Evolutionary conservation across 2,329 filamentous ascomycete species (phyloP).

Genomic region (Penicillium oxalicum): DNA sequence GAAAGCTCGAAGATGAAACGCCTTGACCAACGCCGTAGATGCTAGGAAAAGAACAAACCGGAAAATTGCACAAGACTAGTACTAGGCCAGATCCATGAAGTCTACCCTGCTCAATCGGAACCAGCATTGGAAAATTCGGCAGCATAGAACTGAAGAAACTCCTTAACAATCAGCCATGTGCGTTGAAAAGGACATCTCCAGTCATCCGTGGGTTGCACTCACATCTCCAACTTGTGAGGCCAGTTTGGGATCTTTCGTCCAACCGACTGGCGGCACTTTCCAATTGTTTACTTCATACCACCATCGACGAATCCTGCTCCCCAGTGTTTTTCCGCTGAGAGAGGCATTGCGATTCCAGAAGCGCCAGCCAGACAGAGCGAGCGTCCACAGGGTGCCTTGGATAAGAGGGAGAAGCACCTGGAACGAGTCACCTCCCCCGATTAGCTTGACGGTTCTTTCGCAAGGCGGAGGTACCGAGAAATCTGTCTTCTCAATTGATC

Average conservation of each 20-base stretch:
- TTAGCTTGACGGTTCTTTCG: constrained; percentile 1
- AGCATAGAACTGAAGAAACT: constrained; percentile 35
- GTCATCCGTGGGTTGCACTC: constrained; percentile 19
- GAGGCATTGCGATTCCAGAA: constrained; percentile 77
- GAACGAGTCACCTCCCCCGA: neutral
- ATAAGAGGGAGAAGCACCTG: constrained; percentile 78
- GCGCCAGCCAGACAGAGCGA: constrained; percentile 80
- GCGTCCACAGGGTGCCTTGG: constrained; percentile 84
- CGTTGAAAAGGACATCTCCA: neutral
- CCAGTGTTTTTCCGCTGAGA: constrained; percentile 68
- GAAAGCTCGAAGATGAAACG: constrained; percentile 1
- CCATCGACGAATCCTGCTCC: constrained; percentile 76
- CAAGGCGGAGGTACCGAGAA: neutral
- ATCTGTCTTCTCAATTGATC: neutral
- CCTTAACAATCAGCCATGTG: constrained; percentile 25
- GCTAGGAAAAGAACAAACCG: constrained; percentile 7
- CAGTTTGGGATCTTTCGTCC: constrained; percentile 26
- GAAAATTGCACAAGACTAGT: neutral
- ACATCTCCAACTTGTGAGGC: constrained; percentile 41
- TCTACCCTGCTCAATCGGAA: constrained; percentile 19
- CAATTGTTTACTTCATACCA: constrained; percentile 96
- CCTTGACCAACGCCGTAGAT: constrained; percentile 17
- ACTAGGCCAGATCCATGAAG: neutral
- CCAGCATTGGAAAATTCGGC: constrained; percentile 32
- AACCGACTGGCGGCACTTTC: constrained; percentile 54